Base-by-base conservation (phyloP, 2,329 filamentous ascomycete genomes). In the Phyllosticta citribraziliensis region DNA sequence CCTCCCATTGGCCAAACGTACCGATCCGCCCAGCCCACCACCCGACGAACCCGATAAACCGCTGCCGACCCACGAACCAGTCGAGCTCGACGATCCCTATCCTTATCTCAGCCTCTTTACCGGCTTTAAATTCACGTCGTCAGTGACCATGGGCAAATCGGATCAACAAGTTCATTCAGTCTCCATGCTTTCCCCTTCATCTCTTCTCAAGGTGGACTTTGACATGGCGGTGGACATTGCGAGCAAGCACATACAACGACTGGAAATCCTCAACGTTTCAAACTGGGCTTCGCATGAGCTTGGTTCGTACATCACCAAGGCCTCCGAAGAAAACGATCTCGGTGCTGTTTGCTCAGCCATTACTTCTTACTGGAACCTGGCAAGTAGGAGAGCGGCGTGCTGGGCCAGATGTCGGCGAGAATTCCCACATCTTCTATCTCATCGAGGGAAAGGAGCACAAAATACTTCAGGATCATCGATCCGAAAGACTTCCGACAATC, bases 41-140 rank as follows among this genome's bases (percentile, higher is more conserved):
- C 62, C 55, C 11, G 64, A 66, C 33, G 68, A 70, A 40, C 52
- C 67, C 27, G 68, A 70, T 51, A 74, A 72, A n/a, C 74, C 77
- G 1, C 70, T 81, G 0, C 75, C 80, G 8, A 88, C 87, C 1
- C 88, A 92, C 67, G 81, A 84, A 1, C 78, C 79, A 1, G 78
- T 91, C 74, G 79, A 82, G 0, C 79, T 87, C 1, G 76, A 80
- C 0, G 83, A 91, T 63, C 83, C 88, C 56, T 74, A 88, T 2
- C 84, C 87, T 0, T 91, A 87, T 65, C 78, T 92, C 0, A 82
- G 87, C 54, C 79, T 87, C 9, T 91, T 94, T 67, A 88, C 84
- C 0, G 84, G 87, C 0, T 79, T 94, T 14, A 77, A 77, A 0
- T 85, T 88, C 62, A 78, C 79, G 0, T 86, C 84, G 0, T 67